Evolutionary conservation across 352 stramenopile species (phyloP), one percentile per base, ranked within the genome.

Genomic region (Globisporangium cystogenes): DNA sequence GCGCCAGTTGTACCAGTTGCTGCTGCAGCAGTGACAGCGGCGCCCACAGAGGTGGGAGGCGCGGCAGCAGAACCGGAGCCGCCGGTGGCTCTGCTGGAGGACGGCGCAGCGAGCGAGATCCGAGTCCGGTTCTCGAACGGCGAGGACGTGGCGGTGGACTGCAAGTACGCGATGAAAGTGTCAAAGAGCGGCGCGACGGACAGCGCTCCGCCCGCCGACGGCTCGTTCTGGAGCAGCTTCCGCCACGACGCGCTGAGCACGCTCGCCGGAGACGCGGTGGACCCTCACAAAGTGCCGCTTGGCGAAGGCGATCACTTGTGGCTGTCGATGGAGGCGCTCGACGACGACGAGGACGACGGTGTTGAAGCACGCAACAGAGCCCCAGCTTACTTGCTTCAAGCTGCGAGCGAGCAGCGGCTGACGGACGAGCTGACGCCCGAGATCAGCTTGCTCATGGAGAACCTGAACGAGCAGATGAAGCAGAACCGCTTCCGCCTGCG

Each of bases 381-480:
- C 27, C 46, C 54, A 7, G 18, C 46, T 10, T 16, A 14, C 11
- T n/a, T 54, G 11, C 26, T 52, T 26, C 20, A 15, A 6, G 33
- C 26, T 7, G 23, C 43, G 31, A 42, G n/a, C 40, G 46, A 7
- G 3, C 8, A 49, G 20, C 5, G 14, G 7, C 23, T 55, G 1
- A 40, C 50, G 2, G 85, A 93, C 52, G 85, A 93, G 51, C 47
- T 90, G 21, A 91, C 83, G 26, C 78, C 83, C 10, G 72, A 85
- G 48, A 74, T 89, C 27, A 87, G 77, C n/a, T 36, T 95, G 48
- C 63, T 92, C 5, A 65, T 91, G 24, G 85, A 89, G n/a, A 67
- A 87, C 26, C 60, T 91, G 29, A 72, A 83, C 37, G 78, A 92
- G 52, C 81, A 81, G 51, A 86, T 83, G 54, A 69, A 87, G 48